Conservation (phyloP, 805 yeast species). For the Ascoidea rubescens region DNA sequence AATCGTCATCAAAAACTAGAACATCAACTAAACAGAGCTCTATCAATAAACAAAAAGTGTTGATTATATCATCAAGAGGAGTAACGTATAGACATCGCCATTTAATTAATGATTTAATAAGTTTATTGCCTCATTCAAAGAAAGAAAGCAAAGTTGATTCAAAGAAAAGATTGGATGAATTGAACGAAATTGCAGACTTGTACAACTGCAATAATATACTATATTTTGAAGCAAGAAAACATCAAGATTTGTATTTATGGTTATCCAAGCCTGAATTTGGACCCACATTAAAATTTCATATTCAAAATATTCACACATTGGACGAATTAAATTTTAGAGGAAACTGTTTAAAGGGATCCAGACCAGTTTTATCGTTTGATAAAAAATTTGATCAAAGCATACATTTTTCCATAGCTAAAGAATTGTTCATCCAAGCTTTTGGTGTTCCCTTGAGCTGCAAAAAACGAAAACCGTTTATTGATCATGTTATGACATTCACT, state of each 20-base stretch:
- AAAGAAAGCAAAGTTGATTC: constrained; percentile 94
- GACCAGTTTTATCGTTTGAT: constrained; percentile 89
- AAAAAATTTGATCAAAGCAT: constrained; percentile 48
- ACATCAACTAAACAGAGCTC: constrained; percentile 32
- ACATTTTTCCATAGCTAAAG: constrained; percentile 68
- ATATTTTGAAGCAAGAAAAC: constrained; percentile 93
- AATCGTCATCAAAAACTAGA: constrained; percentile 20
- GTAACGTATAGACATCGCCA: constrained; percentile 93
- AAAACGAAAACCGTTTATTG: constrained; percentile 86
- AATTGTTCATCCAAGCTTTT: constrained; percentile 65
- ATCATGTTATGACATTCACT: constrained; percentile 87
- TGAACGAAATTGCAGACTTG: constrained; percentile 91
- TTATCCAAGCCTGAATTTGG: constrained; percentile 95
- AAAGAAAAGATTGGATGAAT: constrained; percentile 74
- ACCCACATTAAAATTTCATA: constrained; percentile 86
- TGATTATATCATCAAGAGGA: constrained; percentile 88
- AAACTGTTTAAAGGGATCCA: constrained; percentile 86
- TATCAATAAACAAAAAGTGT: constrained; percentile 76
- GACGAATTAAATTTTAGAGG: constrained; percentile 96
- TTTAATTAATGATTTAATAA: constrained; percentile 65
- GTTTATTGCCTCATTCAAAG: constrained; percentile 84
- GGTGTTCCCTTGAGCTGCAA: constrained; percentile 95
- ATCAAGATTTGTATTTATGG: constrained; percentile 91
- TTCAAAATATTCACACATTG: constrained; percentile 90
- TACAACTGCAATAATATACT: constrained; percentile 93